phyloP scores from a whole-genome alignment of 2,329 filamentous ascomycete species.

The Pseudogymnoascus sp. region DNA sequence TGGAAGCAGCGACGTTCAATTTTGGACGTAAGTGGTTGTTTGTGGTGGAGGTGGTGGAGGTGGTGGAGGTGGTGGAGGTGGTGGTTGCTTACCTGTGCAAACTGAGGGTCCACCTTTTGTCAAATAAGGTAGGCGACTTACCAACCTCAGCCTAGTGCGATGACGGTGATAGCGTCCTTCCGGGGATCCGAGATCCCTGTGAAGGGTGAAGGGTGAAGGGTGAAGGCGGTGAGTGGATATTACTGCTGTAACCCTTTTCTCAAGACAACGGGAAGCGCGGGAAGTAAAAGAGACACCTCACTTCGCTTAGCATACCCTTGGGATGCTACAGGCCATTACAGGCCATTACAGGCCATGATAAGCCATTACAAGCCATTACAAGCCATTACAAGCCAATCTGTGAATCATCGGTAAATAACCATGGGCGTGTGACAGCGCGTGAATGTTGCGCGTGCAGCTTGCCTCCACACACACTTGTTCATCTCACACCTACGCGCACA shows the following conservation, averaged over 20 bases:
- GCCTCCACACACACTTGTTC: background rate
- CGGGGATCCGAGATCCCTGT: slow-evolving; percentile 4
- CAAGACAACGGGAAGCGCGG: background rate
- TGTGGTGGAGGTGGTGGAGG: no score
- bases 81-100: background rate
- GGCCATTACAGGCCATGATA: no score
- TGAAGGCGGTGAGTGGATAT: background rate
- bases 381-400: background rate
- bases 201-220: no score
- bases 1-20: background rate
- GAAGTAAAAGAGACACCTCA: background rate
- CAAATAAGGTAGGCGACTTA: slow-evolving; percentile 7
- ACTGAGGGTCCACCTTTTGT: background rate
- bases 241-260: background rate
- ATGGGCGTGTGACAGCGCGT: background rate
- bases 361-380: no score
- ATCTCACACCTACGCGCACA: background rate
- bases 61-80: no score
- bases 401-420: background rate
- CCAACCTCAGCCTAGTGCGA: background rate
- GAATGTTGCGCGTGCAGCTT: background rate
- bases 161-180: background rate
- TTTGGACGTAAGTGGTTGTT: background rate
- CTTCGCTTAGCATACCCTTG: background rate
- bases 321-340: no score